These are phyloP conservation scores for Epicoccum sorghinum DNA, from an alignment of 2,329 filamentous ascomycete species.

Conservation along the genomic window DNA sequence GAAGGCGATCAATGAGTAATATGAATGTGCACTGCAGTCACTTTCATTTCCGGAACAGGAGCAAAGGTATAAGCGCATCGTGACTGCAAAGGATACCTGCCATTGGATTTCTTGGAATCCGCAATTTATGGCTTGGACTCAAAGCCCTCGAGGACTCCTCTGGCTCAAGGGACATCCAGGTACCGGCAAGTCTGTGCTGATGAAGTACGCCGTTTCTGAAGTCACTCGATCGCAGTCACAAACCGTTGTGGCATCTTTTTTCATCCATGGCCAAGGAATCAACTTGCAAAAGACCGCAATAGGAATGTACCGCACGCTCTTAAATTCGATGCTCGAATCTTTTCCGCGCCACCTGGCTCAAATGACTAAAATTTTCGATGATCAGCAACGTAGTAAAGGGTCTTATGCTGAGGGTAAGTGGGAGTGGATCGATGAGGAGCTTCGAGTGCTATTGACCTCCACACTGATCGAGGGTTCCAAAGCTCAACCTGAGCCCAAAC, in stretches of 20 bases:
- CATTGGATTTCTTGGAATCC: conserved; percentile 46
- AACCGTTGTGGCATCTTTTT: no score
- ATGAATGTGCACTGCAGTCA: background rate
- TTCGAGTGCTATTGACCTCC: background rate
- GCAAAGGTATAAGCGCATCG: conserved; percentile 28
- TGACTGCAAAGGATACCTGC: conserved; percentile 41
- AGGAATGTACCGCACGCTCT: background rate
- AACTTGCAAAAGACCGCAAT: background rate
- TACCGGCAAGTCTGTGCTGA: conserved; percentile 49
- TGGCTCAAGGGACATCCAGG: conserved; percentile 46
- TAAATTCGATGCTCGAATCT: background rate
- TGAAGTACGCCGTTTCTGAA: conserved; percentile 31
- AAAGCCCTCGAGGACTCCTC: conserved; percentile 21
- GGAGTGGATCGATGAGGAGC: background rate
- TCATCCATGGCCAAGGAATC: background rate
- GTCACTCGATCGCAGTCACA: background rate
- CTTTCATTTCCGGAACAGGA: background rate
- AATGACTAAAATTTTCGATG: background rate
- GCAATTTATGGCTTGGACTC: conserved; percentile 47
- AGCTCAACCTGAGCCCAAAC: no score
- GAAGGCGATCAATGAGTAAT: background rate
- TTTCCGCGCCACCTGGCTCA: background rate
- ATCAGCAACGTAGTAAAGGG: background rate
- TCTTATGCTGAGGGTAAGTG: no score
- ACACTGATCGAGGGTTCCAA: no score